Percentiles rank a stretch among this genome's conserved stretches.
Conservation (phyloP, 129 eudicot genomes). For the Flaveria bidentis region DNA sequence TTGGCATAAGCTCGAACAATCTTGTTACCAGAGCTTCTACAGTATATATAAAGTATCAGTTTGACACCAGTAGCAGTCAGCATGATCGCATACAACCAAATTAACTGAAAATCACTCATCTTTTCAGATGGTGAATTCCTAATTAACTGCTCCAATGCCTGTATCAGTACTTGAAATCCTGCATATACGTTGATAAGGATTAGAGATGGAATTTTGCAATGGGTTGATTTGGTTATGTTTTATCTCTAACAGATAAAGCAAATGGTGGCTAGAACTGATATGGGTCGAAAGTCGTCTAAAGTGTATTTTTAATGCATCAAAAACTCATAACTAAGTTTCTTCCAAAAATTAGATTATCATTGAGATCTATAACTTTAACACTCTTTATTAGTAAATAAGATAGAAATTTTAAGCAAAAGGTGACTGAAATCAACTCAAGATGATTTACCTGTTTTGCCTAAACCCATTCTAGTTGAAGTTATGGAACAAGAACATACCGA, state of each 20-base stretch:
- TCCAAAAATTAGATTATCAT: background rate
- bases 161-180: constrained; percentile 71
- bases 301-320: background rate
- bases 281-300: background rate
- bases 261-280: background rate
- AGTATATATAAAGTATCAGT: constrained; percentile 58
- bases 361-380: background rate
- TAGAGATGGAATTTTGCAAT: background rate
- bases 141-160: constrained; percentile 61
- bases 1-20: constrained; percentile 79
- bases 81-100: constrained; percentile 67
- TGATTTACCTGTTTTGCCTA: background rate
- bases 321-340: background rate
- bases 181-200: background rate
- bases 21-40: constrained; percentile 69
- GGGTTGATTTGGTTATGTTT: background rate
- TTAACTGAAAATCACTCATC: constrained; percentile 43
- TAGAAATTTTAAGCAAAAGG: background rate
- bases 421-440: background rate
- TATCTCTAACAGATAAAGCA: background rate
- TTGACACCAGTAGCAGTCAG: constrained; percentile 57
- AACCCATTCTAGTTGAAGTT: background rate
- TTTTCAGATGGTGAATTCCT: constrained; percentile 51
- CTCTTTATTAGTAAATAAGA: background rate
- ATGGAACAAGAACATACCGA: constrained; percentile 41